A percentile compares a stretch with the other conserved stretches of the same genome.
phyloP scores from a whole-genome alignment of 2,329 filamentous ascomycete genomes.

The Aspergillus pseudoviridinutans region DNA sequence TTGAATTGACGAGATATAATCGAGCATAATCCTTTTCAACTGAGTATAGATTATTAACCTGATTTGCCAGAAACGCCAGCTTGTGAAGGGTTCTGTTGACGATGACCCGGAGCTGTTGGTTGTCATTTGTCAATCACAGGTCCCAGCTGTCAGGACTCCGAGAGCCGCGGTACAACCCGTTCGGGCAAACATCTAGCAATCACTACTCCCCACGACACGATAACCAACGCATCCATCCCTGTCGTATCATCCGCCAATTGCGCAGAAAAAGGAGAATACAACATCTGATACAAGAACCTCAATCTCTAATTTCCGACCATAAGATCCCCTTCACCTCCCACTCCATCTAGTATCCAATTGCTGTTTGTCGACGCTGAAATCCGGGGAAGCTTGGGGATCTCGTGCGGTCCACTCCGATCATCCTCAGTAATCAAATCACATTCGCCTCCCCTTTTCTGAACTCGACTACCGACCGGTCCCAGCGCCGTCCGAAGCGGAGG shows the following conservation, averaged over 20 bases:
- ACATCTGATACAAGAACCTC: not conserved
- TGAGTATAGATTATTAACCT: not conserved
- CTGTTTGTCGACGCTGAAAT: slow-evolving; percentile 6
- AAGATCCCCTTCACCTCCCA: not conserved
- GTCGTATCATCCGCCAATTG: not conserved
- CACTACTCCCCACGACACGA: slow-evolving; percentile 4
- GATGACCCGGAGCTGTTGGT: not conserved
- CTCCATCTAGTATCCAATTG: not conserved
- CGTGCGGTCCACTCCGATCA: not conserved
- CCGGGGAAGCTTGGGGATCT: slow-evolving; percentile 14
- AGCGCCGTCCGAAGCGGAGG: not conserved
- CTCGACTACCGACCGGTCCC: not conserved
- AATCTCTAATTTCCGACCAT: not conserved
- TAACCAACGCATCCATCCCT: slow-evolving; percentile 5
- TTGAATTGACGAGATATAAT: not conserved
- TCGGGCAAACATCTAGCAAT: not conserved
- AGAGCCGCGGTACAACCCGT: slow-evolving; percentile 30
- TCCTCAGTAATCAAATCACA: not conserved
- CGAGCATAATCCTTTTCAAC: no score
- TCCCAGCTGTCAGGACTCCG: slow-evolving; percentile 15
- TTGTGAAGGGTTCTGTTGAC: not conserved
- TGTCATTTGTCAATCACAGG: slow-evolving; percentile 28
- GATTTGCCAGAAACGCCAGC: not conserved
- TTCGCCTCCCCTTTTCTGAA: not conserved
- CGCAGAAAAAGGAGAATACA: not conserved